Conservation (phyloP, 2,329 filamentous ascomycete species). For the Dryadomyces sulphureus region DNA sequence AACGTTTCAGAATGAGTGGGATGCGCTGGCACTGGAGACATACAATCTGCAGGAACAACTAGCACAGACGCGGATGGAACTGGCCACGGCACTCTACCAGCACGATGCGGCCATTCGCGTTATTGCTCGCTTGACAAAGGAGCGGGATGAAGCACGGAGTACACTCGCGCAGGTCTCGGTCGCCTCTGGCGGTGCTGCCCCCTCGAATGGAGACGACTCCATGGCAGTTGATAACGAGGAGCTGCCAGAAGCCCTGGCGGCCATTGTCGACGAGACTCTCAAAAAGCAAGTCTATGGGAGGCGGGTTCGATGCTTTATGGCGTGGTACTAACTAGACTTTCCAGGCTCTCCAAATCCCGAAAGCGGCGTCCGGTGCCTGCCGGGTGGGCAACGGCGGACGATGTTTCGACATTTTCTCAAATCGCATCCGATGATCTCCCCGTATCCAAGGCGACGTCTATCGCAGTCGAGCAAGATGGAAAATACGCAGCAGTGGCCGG, state of each 20-base stretch:
- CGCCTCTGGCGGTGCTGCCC: conserved; percentile 36
- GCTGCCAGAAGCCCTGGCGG: conserved; percentile 55
- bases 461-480: conserved; percentile 35
- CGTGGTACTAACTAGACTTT: not conserved
- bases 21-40: conserved; percentile 78
- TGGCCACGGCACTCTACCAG: conserved; percentile 88
- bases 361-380: conserved; percentile 79
- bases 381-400: conserved; percentile 67
- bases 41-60: conserved; percentile 85
- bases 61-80: conserved; percentile 78
- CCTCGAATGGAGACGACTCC: conserved; percentile 50
- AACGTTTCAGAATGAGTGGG: conserved; percentile 98
- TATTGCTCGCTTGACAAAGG: conserved; percentile 77
- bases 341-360: conserved; percentile 70
- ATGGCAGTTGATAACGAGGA: conserved; percentile 85
- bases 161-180: conserved; percentile 77
- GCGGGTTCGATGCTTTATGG: not conserved
- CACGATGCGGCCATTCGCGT: conserved; percentile 94
- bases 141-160: conserved; percentile 84
- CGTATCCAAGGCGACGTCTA: conserved; percentile 32
- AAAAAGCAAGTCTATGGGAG: conserved; percentile 44
- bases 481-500: conserved; percentile 57
- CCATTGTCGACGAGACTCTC: conserved; percentile 67
- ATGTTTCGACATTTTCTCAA: conserved; percentile 38
- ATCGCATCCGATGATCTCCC: conserved; percentile 29